Percentiles rank a stretch among this genome's conserved stretches.
Evolutionary conservation across 129 eudicot genomes (phyloP).

Genomic region (sunflower (Helianthus annuus)): DNA sequence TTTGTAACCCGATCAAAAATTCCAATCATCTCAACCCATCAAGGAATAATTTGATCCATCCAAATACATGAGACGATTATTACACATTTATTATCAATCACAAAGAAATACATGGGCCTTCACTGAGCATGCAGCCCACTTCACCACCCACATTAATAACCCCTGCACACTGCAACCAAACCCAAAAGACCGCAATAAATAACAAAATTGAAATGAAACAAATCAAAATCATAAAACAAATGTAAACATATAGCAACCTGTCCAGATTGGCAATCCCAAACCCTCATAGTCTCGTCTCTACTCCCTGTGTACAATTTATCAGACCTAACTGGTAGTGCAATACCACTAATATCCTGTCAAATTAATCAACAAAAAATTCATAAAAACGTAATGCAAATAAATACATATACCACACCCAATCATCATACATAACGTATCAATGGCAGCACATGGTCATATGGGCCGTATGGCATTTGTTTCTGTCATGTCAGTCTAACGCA

Average conservation of each 20-base stretch:
- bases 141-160: constrained; percentile 69
- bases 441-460: too few species aligned
- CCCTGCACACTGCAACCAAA: constrained; percentile 61
- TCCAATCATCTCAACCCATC: too few species aligned
- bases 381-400: neutral
- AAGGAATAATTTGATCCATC: too few species aligned
- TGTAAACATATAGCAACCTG: constrained; percentile 53
- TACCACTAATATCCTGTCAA: constrained; percentile 76
- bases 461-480: too few species aligned
- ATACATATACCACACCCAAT: too few species aligned
- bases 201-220: neutral
- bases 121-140: constrained; percentile 90
- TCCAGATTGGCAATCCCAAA: constrained; percentile 99
- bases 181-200: constrained; percentile 23
- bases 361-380: constrained; percentile 8
- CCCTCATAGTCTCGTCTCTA: constrained; percentile 77
- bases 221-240: neutral
- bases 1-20: too few species aligned
- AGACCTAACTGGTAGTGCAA: constrained; percentile 73
- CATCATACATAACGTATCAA: too few species aligned
- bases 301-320: constrained; percentile 96
- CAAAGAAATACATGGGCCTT: constrained; percentile 98
- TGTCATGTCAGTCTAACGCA: too few species aligned
- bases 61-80: too few species aligned
- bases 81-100: too few species aligned